These are phyloP conservation scores for Aphanomyces stellatus DNA, from an alignment of 352 stramenopile species.

Conservation along the genomic window DNA sequence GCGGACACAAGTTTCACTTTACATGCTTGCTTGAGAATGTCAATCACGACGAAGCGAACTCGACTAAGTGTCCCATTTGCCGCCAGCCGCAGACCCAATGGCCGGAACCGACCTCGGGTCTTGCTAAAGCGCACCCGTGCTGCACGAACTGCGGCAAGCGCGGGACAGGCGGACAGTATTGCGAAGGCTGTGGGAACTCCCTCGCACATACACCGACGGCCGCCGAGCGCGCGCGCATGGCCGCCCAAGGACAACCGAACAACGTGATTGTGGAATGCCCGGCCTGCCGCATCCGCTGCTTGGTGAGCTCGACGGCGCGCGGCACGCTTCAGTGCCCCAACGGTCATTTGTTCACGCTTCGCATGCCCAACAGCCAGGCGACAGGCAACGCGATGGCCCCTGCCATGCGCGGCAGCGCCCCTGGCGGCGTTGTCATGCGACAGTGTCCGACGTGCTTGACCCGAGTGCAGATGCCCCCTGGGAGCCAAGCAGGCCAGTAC, in stretches of 20 bases:
- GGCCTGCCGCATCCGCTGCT: constrained; percentile 62
- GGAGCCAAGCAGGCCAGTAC: constrained; percentile 77
- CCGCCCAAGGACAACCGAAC: constrained; percentile 39
- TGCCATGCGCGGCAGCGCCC: constrained; percentile 20
- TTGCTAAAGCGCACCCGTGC: constrained; percentile 79
- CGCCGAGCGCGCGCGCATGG: constrained; percentile 48
- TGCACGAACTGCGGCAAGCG: constrained; percentile 78
- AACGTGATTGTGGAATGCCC: constrained; percentile 73
- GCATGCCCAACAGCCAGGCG: constrained; percentile 37
- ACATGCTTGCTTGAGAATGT: constrained; percentile 81
- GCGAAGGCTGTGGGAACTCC: constrained; percentile 62
- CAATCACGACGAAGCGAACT: constrained; percentile 84
- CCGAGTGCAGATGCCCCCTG: constrained; percentile 78
- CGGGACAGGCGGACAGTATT: constrained; percentile 59
- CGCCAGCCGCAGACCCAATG: constrained; percentile 74
- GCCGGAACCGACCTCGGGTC: constrained; percentile 74
- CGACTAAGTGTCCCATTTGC: constrained; percentile 84
- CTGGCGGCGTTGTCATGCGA: constrained; percentile 56
- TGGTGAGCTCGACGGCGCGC: constrained; percentile 59
- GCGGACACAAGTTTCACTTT: constrained; percentile 81
- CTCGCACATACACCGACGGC: constrained; percentile 65
- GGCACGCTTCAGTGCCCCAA: constrained; percentile 70
- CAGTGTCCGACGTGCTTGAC: constrained; percentile 83
- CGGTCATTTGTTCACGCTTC: constrained; percentile 62
- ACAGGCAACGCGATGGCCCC: constrained; percentile 11